Base-by-base conservation (phyloP, 768 basidiomycete species). In the Mycena rosella region DNA sequence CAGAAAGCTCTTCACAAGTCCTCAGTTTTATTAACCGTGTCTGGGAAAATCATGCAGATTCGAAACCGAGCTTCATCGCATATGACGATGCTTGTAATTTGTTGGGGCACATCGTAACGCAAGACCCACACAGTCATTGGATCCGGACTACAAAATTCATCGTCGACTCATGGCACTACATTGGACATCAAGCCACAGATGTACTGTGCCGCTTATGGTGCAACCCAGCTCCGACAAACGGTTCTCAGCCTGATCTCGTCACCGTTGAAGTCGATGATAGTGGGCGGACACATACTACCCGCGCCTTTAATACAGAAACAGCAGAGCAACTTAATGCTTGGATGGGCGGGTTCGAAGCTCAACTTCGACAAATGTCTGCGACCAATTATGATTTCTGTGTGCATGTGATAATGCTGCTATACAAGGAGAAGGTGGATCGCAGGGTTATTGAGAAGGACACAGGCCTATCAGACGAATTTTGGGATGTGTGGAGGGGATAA, bases 1-100 rank as follows among this genome's bases (percentile, higher is more conserved):
- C 55, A 4, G 55, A 56, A n/a, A 56, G 55, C 18, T 56, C 40
- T 10, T 44, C 55, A 34, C 54, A 55, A 38, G 54, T 55, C 18
- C 26, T 55, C 13, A 26, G 15, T 24, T 17, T 55, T 22, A 38
- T 55, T 24, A 18, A 55, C 15, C 22, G 17, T 5, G 27, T 55
- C 2, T 55, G 54, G 54, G 54, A 40, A 55, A 6, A 6, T 11
- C 26, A 55, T 27, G 36, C 54, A 1, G 54, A 55, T 9, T 26
- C 38, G 6, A 24, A 14, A 18, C 54, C 54, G 14, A 42, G 54
- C 26, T 55, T 53, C 32, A 34, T 53, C 20, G 52, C 52, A 42
- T 55, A 55, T n/a, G 52, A 53, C 14, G 30, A 53, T 14, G 34
- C 52, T 17, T 27, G 36, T 7, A 42, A 55, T 27, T 24, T 55